Base-by-base conservation (phyloP, 768 basidiomycete genomes). In the Tylopilus sp. region DNA sequence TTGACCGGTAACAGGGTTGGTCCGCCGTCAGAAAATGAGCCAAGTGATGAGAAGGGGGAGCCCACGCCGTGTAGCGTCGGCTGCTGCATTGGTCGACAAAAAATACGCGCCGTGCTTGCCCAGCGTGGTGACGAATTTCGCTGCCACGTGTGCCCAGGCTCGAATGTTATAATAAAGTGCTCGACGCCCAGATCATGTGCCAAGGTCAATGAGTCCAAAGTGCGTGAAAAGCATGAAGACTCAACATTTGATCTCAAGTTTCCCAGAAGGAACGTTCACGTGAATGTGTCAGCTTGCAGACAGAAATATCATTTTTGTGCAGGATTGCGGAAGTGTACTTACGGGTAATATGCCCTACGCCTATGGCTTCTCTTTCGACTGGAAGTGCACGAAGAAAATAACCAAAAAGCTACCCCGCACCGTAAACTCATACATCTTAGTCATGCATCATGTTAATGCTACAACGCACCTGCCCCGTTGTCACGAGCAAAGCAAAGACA, bases 391-490 rank as follows among this genome's bases (percentile, higher is more conserved):
- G 55, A 57, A 60, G 33, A 63, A 61, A 41, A 62, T 4, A 53
- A 42, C 45, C 26, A 52, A 53, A 63, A 49, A 50, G 57, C 62
- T 54, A 62, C 50, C 40, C n/a, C 63, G 55, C 57, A 57, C 51
- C 62, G 60, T 58, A 62, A 70, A 67, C 64, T 62, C 67, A 17
- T 74, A 71, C 70, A 72, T 70, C 78, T 80, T 68, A 79, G 66
- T 59, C 53, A 54, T 25, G 58, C 60, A 58, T 45, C 56, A 64
- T 63, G 63, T 74, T 72, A 76, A 74, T 74, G 72, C 81, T 78
- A 75, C 72, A 78, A 83, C 82, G 82, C 79, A 83, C 81, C 82
- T 83, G 78, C 77, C 75, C 73, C 71, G 58, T 65, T 55, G 56
- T 56, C 55, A 56, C 56, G 56, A 66, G 64, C 55, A 59, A 54